Evolutionary conservation across 225 moss, liverwort and hornwort species (phyloP).

Genomic region (Anthoceros angustus): DNA sequence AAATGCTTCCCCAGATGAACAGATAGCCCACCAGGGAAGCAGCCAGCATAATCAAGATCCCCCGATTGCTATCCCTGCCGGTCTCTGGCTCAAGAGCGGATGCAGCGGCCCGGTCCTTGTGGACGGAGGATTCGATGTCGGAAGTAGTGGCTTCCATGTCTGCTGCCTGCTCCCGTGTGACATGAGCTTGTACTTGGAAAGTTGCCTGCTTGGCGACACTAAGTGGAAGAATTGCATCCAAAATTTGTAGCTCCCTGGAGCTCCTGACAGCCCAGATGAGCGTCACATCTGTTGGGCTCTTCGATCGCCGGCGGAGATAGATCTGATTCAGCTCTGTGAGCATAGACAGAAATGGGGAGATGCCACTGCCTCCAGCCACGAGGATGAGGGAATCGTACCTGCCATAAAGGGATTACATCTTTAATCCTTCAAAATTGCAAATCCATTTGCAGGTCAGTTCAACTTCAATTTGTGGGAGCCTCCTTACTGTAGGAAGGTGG

Average conservation of each 20-base stretch:
- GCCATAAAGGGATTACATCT: not conserved
- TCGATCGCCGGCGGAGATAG: not conserved
- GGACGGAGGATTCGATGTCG: too few species aligned
- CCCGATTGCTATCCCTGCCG: not conserved
- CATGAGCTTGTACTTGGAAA: not conserved
- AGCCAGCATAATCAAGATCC: not conserved
- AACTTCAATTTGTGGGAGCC: too few species aligned
- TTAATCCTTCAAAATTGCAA: too few species aligned
- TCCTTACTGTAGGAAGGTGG: not conserved
- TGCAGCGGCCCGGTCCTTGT: too few species aligned
- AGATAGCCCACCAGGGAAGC: not conserved
- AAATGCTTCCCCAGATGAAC: not conserved
- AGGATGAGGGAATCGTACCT: slow-evolving; percentile 4
- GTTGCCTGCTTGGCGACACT: not conserved
- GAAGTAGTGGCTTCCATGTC: not conserved
- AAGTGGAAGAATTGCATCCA: not conserved
- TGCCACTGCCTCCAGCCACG: slow-evolving; percentile 1
- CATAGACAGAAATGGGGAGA: not conserved
- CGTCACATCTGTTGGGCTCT: not conserved
- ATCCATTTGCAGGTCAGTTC: too few species aligned
- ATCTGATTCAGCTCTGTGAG: not conserved
- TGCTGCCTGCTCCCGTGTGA: not conserved
- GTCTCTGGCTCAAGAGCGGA: not conserved
- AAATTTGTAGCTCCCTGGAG: not conserved
- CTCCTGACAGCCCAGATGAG: not conserved